Base-by-base conservation (phyloP, 495 filamentous ascomycete species). In the Penicillium pancosmium region DNA sequence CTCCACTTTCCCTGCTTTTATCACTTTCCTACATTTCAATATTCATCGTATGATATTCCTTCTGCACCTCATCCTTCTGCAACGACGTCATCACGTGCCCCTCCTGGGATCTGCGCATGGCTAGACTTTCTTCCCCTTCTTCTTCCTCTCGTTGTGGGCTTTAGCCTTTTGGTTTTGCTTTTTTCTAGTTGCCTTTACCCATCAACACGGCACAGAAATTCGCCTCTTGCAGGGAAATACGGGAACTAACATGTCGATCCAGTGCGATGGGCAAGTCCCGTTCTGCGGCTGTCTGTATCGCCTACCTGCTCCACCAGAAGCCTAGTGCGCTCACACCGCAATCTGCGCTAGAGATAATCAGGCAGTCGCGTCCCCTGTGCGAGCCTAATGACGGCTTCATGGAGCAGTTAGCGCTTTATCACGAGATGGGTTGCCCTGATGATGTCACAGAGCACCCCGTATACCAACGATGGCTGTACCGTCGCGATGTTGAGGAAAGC, bases 231-330 rank as follows among this genome's bases (percentile, higher is more conserved):
- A 36, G 50, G 41, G 49, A 55, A 52, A 33, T 40, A 50, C 57
- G 33, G 34, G 54, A 34, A 49, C 68, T 78, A 52, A 77, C 65
- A 44, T 55, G 52, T 21, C 35, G 56, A 55, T 79, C 57, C 73
- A 97, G 94, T 82, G 93, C 91, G 33, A 96, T 96, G 91, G 94
- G 94, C 34, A 93, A 93, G 75, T 96, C 92, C 52, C 90, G 94
- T 50, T 97, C 93, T 21, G 88, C 92, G 60, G 86, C 92, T 46
- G 80, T 92, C 62, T 81, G 92, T 59, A 82, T 94, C 53, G 92
- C 95, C 66, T 97, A 91, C 74, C 78, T 98, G 52, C 88, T 97
- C 67, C 86, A 88, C 76, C 82, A 46, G 49, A 84, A 72, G 54
- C 78, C 63, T 66, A 73, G 68, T 27, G 68, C 68, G 19, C 78